Evolutionary conservation across 2,329 filamentous ascomycete species (phyloP).

Genomic region (Trichocomaceae sp.): DNA sequence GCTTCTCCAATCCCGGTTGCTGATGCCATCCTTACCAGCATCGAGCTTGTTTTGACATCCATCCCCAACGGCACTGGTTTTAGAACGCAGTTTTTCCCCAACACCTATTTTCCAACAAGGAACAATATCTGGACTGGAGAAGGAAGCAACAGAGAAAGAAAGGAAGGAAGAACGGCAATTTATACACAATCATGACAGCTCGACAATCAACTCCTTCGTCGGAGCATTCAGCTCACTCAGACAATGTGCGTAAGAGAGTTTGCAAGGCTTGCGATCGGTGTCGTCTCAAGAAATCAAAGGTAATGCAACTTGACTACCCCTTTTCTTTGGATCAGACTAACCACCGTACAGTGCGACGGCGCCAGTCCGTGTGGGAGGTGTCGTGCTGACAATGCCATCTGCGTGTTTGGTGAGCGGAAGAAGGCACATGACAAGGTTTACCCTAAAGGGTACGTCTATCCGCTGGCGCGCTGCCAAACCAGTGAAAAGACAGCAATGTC

Average conservation of each 20-base stretch:
- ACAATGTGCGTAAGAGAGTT: conserved; percentile 53
- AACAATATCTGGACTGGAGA: neutral
- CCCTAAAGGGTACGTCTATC: conserved; percentile 54
- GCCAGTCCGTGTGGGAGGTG: conserved; percentile 56
- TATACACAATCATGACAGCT: conserved; percentile 27
- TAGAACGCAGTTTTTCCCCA: neutral
- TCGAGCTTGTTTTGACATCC: neutral
- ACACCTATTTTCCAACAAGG: neutral
- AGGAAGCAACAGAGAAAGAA: neutral
- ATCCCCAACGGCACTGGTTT: neutral
- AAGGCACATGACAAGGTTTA: conserved; percentile 62
- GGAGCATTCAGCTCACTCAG: conserved; percentile 34
- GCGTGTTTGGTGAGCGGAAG: conserved; percentile 59
- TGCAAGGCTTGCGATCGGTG: conserved; percentile 63
- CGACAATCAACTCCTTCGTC: conserved; percentile 36
- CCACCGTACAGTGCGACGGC: conserved; percentile 49
- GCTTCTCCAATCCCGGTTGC: conserved; percentile 6
- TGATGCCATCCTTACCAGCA: conserved; percentile 15
- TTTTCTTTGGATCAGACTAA: neutral
- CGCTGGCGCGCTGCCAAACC: too few relatives aligned
- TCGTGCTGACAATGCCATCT: conserved; percentile 58
- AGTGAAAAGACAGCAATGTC: neutral
- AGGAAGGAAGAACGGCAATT: neutral
- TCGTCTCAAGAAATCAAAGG: conserved; percentile 61
- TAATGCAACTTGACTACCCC: conserved; percentile 24